Base-by-base conservation (phyloP, 345 rosid genomes). In the Gossypium bickii region DNA sequence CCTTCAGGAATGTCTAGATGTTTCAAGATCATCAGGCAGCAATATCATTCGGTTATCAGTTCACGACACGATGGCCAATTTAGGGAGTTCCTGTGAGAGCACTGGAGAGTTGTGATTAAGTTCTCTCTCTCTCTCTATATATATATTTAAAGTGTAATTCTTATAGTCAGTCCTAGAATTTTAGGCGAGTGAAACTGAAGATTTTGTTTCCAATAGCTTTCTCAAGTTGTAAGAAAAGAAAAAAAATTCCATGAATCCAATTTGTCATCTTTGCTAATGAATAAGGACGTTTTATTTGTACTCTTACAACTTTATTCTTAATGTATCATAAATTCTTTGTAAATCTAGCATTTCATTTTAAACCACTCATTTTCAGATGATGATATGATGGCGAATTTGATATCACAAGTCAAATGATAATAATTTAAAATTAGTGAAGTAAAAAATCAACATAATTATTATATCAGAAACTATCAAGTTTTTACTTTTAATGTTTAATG, bases 51-150 rank as follows among this genome's bases (percentile, higher is more conserved):
- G 98, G 76, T 73, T 94, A 45, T 82, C 85, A 0, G 85, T 92
- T 79, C 93, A 94, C 38, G 97, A 94, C 69, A 77, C 75, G 64
- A 84, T 74, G 81, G 70, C 87, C 3, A 85, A 79, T 78, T 92
- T 86, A 1, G 97, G 98, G 52, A 94, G 98, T 81, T 88, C 97
- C 18, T 90, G 97, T 66, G 97, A 94, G 83, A 90, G 97, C 89
- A 89, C 88, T 7, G 92, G 88, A 34, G 88, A 88, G 77, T 83
- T 78, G 20, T 79, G 72, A 77, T 29, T 51, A 66, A 59, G 43
- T 24, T 72, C 78, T 9, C 60, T 77, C 48, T 20, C 4, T 29
- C 3, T 29, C 48, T 20, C 4, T 29, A 29, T 29, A 64, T 77
- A 53, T 20, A 34, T 34, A 64, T 72, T 48, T 52, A 52, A n/a